These are phyloP conservation scores for Fusarium sp. DNA, from an alignment of 2,329 filamentous ascomycete genomes.

Conservation along the genomic window DNA sequence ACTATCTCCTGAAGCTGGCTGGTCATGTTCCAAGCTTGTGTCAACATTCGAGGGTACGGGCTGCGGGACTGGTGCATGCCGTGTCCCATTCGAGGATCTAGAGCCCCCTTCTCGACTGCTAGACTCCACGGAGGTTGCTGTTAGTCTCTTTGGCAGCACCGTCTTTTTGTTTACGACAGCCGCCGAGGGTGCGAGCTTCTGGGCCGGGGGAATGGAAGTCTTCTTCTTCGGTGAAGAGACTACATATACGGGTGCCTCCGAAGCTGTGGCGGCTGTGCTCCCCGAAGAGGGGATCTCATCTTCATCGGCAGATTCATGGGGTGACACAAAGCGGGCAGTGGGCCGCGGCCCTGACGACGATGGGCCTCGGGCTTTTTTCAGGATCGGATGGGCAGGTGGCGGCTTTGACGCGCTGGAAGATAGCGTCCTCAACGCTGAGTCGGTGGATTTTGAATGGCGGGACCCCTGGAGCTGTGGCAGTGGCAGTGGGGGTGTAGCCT, in stretches of 20 bases:
- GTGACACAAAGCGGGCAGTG: constrained; percentile 70
- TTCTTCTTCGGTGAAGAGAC: constrained; percentile 46
- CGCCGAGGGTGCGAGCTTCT: constrained; percentile 58
- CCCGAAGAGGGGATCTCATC: constrained; percentile 54
- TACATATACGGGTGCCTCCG: constrained; percentile 44
- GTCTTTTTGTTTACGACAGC: constrained; percentile 58
- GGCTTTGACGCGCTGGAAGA: constrained; percentile 58
- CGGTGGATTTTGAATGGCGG: constrained; percentile 33
- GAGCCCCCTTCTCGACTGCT: constrained; percentile 46
- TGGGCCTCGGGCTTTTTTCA: constrained; percentile 68
- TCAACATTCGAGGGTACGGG: constrained; percentile 45
- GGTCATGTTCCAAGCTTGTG: constrained; percentile 13
- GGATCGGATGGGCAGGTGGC: constrained; percentile 65
- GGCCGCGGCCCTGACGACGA: constrained; percentile 64
- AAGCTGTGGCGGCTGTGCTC: constrained; percentile 49
- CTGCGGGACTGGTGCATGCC: constrained; percentile 38
- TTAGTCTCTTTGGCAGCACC: constrained; percentile 55
- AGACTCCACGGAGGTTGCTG: constrained; percentile 42
- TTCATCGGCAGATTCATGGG: constrained; percentile 60
- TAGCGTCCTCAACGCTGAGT: constrained; percentile 36
- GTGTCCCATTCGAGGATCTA: constrained; percentile 33
- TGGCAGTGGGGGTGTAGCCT: constrained; percentile 20
- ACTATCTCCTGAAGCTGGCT: background rate
- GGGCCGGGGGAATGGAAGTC: constrained; percentile 34
- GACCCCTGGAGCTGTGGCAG: constrained; percentile 27